These are phyloP conservation scores for Podila horticola DNA, from an alignment of 192 early-diverging fungal species.

Conservation along the genomic window DNA sequence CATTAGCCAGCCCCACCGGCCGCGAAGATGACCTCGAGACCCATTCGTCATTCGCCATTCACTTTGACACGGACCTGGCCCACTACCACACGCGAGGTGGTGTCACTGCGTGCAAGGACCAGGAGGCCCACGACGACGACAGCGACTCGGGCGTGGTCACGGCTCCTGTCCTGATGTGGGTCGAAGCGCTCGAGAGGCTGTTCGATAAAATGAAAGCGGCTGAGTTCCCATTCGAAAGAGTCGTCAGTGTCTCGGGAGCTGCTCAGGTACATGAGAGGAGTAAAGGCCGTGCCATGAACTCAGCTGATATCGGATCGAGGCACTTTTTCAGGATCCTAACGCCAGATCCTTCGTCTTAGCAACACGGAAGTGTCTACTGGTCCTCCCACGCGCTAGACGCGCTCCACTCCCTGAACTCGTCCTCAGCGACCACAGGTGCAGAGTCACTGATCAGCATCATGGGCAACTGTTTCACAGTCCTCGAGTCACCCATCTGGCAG, in stretches of 20 bases:
- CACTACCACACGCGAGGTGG: conserved; percentile 53
- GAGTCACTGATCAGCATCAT: not conserved
- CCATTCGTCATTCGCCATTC: conserved; percentile 56
- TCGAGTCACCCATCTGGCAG: conserved; percentile 84
- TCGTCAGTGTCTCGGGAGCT: conserved; percentile 72
- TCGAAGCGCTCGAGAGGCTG: conserved; percentile 75
- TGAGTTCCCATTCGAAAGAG: conserved; percentile 49
- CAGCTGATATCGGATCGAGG: not conserved
- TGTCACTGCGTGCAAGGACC: not conserved
- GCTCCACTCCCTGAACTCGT: conserved; percentile 53
- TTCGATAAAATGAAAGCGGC: conserved; percentile 56
- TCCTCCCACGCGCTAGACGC: conserved; percentile 52
- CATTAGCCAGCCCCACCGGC: conserved; percentile 52
- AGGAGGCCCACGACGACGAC: not conserved
- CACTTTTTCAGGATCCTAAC: not conserved
- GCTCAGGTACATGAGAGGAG: conserved; percentile 61
- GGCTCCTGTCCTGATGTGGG: conserved; percentile 82
- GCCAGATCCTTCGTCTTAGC: conserved; percentile 53
- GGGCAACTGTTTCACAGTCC: conserved; percentile 59
- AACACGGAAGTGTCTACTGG: conserved; percentile 92
- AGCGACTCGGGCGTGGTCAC: conserved; percentile 58
- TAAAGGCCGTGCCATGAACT: not conserved
- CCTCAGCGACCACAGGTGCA: conserved; percentile 57
- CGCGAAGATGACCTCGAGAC: conserved; percentile 40
- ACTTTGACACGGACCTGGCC: conserved; percentile 73